These are phyloP conservation scores for Mesotaenium endlicherianum DNA, from an alignment of 139 green algal species.

Conservation along the genomic window DNA sequence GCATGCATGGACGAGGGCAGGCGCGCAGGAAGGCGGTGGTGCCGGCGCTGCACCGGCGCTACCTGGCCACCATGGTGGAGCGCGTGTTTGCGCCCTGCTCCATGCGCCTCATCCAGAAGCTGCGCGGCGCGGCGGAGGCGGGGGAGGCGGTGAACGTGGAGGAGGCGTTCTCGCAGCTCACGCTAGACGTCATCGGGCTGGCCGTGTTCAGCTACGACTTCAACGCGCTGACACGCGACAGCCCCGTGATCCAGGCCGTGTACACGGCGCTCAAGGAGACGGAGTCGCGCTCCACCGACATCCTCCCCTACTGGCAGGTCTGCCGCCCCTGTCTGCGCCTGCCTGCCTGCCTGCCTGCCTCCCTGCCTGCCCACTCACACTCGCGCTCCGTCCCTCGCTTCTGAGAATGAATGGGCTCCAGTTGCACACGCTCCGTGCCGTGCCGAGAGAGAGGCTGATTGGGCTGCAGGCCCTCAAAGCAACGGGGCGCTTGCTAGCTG, in stretches of 20 bases:
- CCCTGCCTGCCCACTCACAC: too few relatives aligned
- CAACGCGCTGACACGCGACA: slow-evolving; percentile 72
- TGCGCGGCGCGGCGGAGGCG: slow-evolving; percentile 54
- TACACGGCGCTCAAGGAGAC: slow-evolving; percentile 99
- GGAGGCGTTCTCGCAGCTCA: slow-evolving; percentile 85
- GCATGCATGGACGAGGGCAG: too few relatives aligned
- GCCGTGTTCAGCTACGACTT: slow-evolving; percentile 99
- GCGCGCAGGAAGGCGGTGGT: slow-evolving; percentile 80
- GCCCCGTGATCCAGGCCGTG: slow-evolving; percentile 74
- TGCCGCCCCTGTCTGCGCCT: not conserved
- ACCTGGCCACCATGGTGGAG: slow-evolving; percentile 89
- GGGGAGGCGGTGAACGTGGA: slow-evolving; percentile 88
- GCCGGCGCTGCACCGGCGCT: slow-evolving; percentile 86
- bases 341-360: too few relatives aligned
- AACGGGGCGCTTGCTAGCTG: too few relatives aligned
- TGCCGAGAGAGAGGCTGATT: too few relatives aligned
- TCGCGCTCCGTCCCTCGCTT: too few relatives aligned
- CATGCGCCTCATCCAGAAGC: slow-evolving; percentile 74
- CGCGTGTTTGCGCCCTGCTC: slow-evolving; percentile 74
- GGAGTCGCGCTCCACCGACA: slow-evolving; percentile 89
- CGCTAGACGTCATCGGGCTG: slow-evolving; percentile 96
- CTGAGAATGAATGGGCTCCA: too few relatives aligned
- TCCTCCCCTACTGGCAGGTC: slow-evolving; percentile 95
- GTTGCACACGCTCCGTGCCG: too few relatives aligned
- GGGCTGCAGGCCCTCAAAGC: too few relatives aligned